Percentiles rank a stretch among this genome's conserved stretches.
Conservation (phyloP, 179 eudicot species). For the Silene vulgaris region DNA sequence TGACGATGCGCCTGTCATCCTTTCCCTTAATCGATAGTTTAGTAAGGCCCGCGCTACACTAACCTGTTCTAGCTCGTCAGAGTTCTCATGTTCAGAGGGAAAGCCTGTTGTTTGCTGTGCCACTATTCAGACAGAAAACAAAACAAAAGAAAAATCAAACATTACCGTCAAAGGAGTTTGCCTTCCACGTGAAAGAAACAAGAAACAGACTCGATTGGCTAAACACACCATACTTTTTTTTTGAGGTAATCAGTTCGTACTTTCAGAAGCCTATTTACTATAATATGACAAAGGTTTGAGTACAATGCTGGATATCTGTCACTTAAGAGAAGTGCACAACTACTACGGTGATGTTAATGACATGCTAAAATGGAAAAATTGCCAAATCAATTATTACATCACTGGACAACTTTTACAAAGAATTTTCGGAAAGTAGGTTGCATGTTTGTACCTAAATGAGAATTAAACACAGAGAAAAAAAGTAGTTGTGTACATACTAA, state of each 20-base stretch:
- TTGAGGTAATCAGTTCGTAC: background rate
- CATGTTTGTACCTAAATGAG: background rate
- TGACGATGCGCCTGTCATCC: slow-evolving; percentile 34
- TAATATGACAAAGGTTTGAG: background rate
- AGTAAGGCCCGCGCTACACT: slow-evolving; percentile 66
- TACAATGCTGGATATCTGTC: background rate
- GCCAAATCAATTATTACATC: background rate
- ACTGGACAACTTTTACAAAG: background rate
- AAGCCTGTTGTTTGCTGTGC: slow-evolving; percentile 55
- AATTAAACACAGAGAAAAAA: background rate
- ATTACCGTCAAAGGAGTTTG: background rate
- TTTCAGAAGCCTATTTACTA: background rate
- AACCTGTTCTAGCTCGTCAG: slow-evolving; percentile 76
- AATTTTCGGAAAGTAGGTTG: background rate
- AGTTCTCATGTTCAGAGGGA: slow-evolving; percentile 41
- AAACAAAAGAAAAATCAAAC: slow-evolving; percentile 20
- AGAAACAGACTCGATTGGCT: no score
- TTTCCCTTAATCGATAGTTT: slow-evolving; percentile 52
- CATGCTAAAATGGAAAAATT: background rate
- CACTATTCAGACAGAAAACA: slow-evolving; percentile 37
- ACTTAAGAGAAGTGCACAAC: background rate
- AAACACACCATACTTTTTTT: no score
- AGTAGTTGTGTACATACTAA: background rate
- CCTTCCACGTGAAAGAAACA: background rate
- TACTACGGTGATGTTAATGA: background rate